Percentiles rank a stretch among this genome's conserved stretches.
These are phyloP conservation scores for Pichia eremophila DNA, from an alignment of 805 yeast species.

Conservation along the genomic window DNA sequence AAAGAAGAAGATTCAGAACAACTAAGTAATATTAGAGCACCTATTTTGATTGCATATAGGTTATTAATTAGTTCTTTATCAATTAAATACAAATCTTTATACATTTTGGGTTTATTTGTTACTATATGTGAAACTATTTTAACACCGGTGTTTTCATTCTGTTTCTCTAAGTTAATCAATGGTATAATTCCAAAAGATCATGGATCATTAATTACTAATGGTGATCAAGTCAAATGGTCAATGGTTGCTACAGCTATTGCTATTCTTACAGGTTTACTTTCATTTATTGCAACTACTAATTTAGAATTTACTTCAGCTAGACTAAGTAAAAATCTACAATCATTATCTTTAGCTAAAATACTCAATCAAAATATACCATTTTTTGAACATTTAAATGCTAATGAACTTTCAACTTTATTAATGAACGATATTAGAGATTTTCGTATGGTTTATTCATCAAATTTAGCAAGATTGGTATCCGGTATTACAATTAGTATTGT, in stretches of 20 bases:
- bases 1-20: conserved; percentile 3
- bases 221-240: conserved; percentile 54
- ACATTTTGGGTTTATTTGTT: conserved; percentile 42
- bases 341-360: conserved; percentile 37
- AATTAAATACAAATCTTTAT: conserved; percentile 10
- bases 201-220: conserved; percentile 18
- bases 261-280: conserved; percentile 46
- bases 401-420: conserved; percentile 54
- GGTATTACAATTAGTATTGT: conserved; percentile 43
- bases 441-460: conserved; percentile 53
- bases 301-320: conserved; percentile 54
- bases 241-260: conserved; percentile 55
- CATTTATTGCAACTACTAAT: conserved; percentile 40
- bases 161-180: conserved; percentile 59
- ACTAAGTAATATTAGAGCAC: neutral
- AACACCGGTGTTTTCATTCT: conserved; percentile 71
- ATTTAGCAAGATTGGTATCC: conserved; percentile 45
- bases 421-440: conserved; percentile 79
- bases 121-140: conserved; percentile 51
- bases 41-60: conserved; percentile 6
- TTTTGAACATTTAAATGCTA: conserved; percentile 37
- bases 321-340: conserved; percentile 54
- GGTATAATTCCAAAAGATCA: conserved; percentile 45
- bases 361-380: conserved; percentile 44
- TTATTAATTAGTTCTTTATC: conserved; percentile 3